phyloP scores from a whole-genome alignment of 2,329 filamentous ascomycete genomes.

The Acarospora socialis region DNA sequence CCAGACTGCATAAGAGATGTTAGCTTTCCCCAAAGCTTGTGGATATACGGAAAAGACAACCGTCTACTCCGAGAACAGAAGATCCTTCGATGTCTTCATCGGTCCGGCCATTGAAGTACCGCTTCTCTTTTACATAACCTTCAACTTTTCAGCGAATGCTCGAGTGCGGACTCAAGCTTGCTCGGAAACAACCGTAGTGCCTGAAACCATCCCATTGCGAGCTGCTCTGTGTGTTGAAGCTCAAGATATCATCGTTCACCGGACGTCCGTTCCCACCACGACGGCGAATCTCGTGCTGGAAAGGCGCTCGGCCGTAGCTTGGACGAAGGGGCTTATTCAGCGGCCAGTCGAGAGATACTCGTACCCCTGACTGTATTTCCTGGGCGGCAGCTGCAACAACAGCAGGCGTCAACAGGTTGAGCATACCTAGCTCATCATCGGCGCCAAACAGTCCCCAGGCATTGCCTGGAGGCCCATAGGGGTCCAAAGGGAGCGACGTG shows the following conservation, averaged over 20 bases:
- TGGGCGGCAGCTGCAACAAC: constrained; percentile 28
- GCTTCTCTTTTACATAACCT: too few relatives aligned
- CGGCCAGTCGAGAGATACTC: constrained; percentile 26
- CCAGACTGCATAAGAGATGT: constrained; percentile 21
- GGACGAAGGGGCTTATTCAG: constrained; percentile 27
- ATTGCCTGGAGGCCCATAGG: constrained; percentile 37
- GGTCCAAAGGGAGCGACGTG: constrained; percentile 35
- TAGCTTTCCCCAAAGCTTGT: not conserved
- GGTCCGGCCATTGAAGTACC: constrained; percentile 22
- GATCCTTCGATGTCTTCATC: constrained; percentile 16
- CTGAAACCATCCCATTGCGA: constrained; percentile 23
- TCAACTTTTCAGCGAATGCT: too few relatives aligned
- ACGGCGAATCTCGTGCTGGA: constrained; percentile 20
- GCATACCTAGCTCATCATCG: constrained; percentile 38
- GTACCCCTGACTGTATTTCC: constrained; percentile 31
- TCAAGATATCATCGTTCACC: constrained; percentile 14
- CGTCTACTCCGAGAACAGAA: constrained; percentile 16
- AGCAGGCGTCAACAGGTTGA: constrained; percentile 40
- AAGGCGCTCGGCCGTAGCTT: constrained; percentile 23
- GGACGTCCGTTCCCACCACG: not conserved
- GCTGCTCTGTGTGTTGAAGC: constrained; percentile 13
- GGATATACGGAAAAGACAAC: constrained; percentile 5
- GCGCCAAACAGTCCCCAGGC: constrained; percentile 43
- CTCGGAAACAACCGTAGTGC: constrained; percentile 20
- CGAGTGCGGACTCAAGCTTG: too few relatives aligned